Base-by-base conservation (phyloP, 2,329 filamentous ascomycete genomes). In the Clarireedia paspali region DNA sequence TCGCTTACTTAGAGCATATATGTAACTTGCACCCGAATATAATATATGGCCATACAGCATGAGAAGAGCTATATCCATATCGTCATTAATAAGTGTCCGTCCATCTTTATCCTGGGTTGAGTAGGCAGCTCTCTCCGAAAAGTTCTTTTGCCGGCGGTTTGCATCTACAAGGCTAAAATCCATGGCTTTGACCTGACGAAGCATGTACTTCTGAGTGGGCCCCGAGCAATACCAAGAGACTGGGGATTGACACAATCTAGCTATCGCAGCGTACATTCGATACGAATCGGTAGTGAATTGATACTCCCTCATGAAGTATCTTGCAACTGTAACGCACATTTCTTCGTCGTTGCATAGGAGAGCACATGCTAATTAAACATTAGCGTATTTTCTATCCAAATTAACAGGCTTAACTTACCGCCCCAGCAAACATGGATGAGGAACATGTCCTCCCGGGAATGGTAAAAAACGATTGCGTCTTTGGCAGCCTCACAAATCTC, bases 11-110 rank as follows among this genome's bases (percentile, higher is more conserved):
- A 97, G 74, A 0, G 94, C 89, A 64, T 87, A 89, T 14, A 84
- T 83, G 71, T 94, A 95, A 63, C 86, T 90, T 50, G 86, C 89
- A 2, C 89, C 90, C 0, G 85, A 86, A 64, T 90, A 91, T 5
- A 96, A 77, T 58, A 96, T 90, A 67, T 97, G 89, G 0, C 89
- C 94, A 67, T 96, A 97, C 0, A 96, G 79, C 69, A 91, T 87
- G 12, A 99, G 79, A 9, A 97, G 77, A 26, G 86, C 87, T 6
- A 91, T 81, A 68, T 97, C 91, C 59, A 95, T 62, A 49, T 70
- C 68, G 5, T 60, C 49, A 39, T 68, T 70, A 26, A 68, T 55
- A 9, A 68, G 55, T 5, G 59, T 44, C 59, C 66, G 62, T 52
- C 69, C 67, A 45, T 69, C 64, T 23, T 69, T 68, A 47, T 73